phyloP scores from a whole-genome alignment of 495 filamentous ascomycete genomes.

The Neurospora sp. region DNA sequence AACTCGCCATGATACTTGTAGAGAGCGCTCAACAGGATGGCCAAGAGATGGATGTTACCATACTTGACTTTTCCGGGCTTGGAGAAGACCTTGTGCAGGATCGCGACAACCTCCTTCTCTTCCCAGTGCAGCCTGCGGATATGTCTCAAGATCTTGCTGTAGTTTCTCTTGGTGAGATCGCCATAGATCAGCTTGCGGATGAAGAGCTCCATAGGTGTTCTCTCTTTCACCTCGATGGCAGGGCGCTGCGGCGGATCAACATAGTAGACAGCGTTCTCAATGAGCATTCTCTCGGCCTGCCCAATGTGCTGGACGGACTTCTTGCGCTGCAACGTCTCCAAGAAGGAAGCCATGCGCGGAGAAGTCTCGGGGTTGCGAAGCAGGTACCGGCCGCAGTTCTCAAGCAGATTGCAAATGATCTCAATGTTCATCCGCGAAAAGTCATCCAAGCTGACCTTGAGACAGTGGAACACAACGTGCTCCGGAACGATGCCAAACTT shows the following conservation, averaged over 20 bases:
- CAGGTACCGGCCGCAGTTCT: constrained; percentile 93
- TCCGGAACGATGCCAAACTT: constrained; percentile 98
- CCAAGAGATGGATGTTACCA: constrained; percentile 90
- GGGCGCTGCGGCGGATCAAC: constrained; percentile 90
- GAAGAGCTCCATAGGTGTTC: constrained; percentile 85
- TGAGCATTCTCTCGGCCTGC: constrained; percentile 93
- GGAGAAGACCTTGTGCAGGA: constrained; percentile 84
- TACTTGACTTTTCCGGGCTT: constrained; percentile 97
- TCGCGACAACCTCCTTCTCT: constrained; percentile 72
- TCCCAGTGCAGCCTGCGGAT: constrained; percentile 97
- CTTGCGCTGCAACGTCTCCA: constrained; percentile 92
- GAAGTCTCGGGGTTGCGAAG: constrained; percentile 89
- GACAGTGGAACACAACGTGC: constrained; percentile 96
- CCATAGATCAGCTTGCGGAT: constrained; percentile 83
- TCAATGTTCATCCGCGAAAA: constrained; percentile 98
- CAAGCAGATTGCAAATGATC: constrained; percentile 92
- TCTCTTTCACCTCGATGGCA: constrained; percentile 92
- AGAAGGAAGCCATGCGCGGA: constrained; percentile 82
- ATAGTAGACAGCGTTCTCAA: constrained; percentile 97
- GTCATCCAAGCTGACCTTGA: constrained; percentile 94
- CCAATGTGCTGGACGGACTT: constrained; percentile 91
- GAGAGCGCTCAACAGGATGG: constrained; percentile 78
- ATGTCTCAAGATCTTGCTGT: constrained; percentile 84
- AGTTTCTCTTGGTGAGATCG: constrained; percentile 89
- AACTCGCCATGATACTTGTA: constrained; percentile 90